Base-by-base conservation (phyloP, 2,329 filamentous ascomycete genomes). In the Pseudogymnoascus verrucosus region DNA sequence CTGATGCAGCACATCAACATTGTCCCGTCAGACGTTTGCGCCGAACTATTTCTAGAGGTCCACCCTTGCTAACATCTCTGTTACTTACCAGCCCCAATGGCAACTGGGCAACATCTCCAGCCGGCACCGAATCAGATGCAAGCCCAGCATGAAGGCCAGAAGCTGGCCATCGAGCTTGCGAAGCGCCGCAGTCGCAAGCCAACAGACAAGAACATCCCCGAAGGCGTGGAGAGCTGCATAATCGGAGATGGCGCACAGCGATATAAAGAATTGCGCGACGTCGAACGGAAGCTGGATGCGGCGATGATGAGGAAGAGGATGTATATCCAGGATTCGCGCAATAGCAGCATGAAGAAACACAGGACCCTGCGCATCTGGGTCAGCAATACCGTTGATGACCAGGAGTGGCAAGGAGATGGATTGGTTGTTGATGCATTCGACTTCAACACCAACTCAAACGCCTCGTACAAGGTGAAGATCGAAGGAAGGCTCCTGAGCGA, bases 231-330 rank as follows among this genome's bases (percentile, higher is more conserved):
- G 70, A 87, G 91, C 59, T 84, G 89, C 67, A 85, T 91, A 66
- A 86, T 96, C 67, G 91, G 90, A 67, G 90, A 96, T 74, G 88
- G 89, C 40, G 91, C 89, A 51, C 82, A 88, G 73, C 84, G 91
- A 69, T 99, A 99, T 78, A 88, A 87, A 72, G 86, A 89, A 64
- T 78, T 99, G 73, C 86, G 91, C 72, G 92, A 96, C 68, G 80
- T 96, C 64, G 95, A 99, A 81, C 87, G 91, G 72, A 85, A 88
- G 62, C 80, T 99, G 63, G 95, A 99, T 78, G 90, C 93, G 42
- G 90, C 91, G 16, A 96, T 97, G 82, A 93, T 95, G 75, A 88
- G 93, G 72, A 99, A 99, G 80, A 84, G 93, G 66, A 79, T 99
- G 66, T 95, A 99, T 73, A 88, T 97, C 67, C 85, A 91, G 67